Conservation (phyloP, 768 basidiomycete species). For the Tricholoma matsutake region DNA sequence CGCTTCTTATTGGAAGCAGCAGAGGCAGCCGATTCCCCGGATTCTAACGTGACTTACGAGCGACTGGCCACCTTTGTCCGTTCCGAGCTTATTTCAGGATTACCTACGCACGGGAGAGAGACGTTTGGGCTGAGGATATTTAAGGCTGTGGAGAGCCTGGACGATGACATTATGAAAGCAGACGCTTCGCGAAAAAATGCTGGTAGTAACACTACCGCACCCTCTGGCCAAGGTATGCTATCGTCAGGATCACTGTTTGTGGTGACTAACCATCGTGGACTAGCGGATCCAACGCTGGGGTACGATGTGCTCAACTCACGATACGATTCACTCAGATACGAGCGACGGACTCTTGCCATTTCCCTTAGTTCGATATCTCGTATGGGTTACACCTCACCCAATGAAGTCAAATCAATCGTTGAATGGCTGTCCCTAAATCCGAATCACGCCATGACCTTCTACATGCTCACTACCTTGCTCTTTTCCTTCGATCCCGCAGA, state of each 20-base stretch:
- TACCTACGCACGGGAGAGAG: constrained; percentile 33
- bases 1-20: constrained; percentile 66
- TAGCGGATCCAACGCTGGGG: constrained; percentile 53
- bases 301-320: constrained; percentile 66
- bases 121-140: constrained; percentile 56
- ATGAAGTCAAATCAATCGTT: constrained; percentile 61
- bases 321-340: constrained; percentile 69
- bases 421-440: constrained; percentile 68
- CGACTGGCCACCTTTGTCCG: constrained; percentile 55
- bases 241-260: neutral
- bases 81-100: constrained; percentile 47
- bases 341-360: constrained; percentile 66
- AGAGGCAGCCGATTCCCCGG: constrained; percentile 41
- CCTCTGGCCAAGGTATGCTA: constrained; percentile 53
- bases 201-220: constrained; percentile 53
- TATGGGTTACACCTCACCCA: constrained; percentile 54
- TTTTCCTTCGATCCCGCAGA: constrained; percentile 66
- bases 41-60: constrained; percentile 44
- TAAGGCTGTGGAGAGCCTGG: constrained; percentile 60
- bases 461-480: constrained; percentile 63
- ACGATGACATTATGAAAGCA: constrained; percentile 48
- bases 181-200: constrained; percentile 63
- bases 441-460: constrained; percentile 67
- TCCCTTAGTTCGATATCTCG: constrained; percentile 61
- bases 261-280: neutral